A percentile compares a stretch with the other conserved stretches of the same genome.
Evolutionary conservation across 2,329 filamentous ascomycete species (phyloP).

Genomic region (Neurospora crassa): DNA sequence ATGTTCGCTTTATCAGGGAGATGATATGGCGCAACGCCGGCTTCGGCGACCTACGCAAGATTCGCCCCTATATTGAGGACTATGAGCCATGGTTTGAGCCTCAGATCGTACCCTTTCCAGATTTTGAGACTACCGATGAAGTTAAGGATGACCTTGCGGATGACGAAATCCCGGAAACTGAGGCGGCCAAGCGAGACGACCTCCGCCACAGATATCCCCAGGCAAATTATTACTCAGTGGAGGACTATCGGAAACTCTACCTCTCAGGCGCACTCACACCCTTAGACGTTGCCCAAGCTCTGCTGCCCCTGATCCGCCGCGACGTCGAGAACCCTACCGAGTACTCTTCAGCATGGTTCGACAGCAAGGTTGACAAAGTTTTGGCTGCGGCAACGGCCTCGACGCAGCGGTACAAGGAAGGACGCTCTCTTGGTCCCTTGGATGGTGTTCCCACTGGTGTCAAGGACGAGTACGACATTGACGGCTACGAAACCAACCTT

Average conservation of each 20-base stretch:
- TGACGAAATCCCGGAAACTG: conserved; percentile 1
- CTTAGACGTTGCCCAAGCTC: conserved; percentile 32
- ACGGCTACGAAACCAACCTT: conserved; percentile 60
- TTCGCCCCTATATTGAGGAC: conserved; percentile 40
- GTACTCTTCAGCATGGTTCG: conserved; percentile 35
- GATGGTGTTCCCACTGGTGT: conserved; percentile 67
- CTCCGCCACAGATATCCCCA: conserved; percentile 8
- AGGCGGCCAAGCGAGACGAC: conserved; percentile 24
- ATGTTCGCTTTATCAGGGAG: conserved; percentile 42
- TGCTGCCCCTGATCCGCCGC: conserved; percentile 36
- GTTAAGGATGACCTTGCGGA: background rate
- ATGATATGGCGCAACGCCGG: conserved; percentile 55
- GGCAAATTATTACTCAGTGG: conserved; percentile 34
- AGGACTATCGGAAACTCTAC: conserved; percentile 35
- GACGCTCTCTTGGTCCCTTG: conserved; percentile 50
- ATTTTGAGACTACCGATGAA: background rate
- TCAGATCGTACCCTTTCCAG: conserved; percentile 30
- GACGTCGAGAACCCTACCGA: conserved; percentile 27
- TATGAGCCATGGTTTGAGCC: conserved; percentile 39
- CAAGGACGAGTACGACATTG: conserved; percentile 68
- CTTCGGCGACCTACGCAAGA: conserved; percentile 47
- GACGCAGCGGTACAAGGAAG: conserved; percentile 38
- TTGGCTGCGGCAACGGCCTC: conserved; percentile 34
- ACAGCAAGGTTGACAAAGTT: conserved; percentile 31
- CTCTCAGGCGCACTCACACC: conserved; percentile 36